These are phyloP conservation scores for Dryadomyces quercus-mongolicae DNA, from an alignment of 2,329 filamentous ascomycete species.

Conservation along the genomic window DNA sequence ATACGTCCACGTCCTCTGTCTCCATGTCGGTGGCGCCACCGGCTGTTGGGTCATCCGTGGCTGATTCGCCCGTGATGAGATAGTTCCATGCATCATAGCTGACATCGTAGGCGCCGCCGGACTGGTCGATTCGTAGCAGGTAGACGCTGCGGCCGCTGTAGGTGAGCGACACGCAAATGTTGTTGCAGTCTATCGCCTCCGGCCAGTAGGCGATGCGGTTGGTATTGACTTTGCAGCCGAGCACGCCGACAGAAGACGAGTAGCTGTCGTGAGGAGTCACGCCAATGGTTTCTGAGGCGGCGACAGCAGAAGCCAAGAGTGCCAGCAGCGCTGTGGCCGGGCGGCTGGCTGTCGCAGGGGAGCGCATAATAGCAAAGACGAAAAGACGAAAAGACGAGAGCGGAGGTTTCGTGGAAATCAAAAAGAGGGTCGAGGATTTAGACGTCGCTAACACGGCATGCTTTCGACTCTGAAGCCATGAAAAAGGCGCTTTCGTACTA, in stretches of 20 bases:
- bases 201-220: conserved; percentile 50
- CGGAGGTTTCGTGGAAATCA: no score
- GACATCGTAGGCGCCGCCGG: conserved; percentile 43
- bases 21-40: conserved; percentile 38
- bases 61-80: conserved; percentile 32
- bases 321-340: not conserved
- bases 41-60: conserved; percentile 28
- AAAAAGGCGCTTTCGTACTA: no score
- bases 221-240: conserved; percentile 47
- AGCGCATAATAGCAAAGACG: no score
- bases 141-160: conserved; percentile 35
- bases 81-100: conserved; percentile 50
- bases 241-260: conserved; percentile 42
- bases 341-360: no score
- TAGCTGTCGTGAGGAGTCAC: conserved; percentile 44
- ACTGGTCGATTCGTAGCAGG: conserved; percentile 44
- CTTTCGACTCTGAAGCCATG: no score
- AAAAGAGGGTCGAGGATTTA: no score
- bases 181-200: conserved; percentile 33
- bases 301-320: not conserved
- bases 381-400: no score
- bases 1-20: conserved; percentile 29
- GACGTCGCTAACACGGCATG: no score
- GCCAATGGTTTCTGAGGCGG: conserved; percentile 14
- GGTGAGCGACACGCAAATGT: conserved; percentile 41